Evolutionary conservation across 306 rosid species (phyloP), one percentile per base, ranked within the genome.

Genomic region (Vigna nakashimae): DNA sequence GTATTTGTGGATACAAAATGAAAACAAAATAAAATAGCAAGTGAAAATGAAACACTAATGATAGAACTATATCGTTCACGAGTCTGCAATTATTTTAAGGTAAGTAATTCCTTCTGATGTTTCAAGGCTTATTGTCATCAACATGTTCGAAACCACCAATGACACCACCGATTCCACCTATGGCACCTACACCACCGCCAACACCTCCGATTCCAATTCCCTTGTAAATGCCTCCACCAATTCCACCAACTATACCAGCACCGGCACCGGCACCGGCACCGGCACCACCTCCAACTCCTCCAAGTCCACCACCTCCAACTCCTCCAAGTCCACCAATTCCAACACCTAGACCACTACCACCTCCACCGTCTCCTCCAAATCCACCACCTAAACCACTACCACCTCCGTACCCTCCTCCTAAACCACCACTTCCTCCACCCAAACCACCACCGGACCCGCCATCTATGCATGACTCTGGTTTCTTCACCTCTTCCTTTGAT

Each of bases 381-480:
- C 81, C 84, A 49, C 84, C 79, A 3, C 83, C 84, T 62, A 80
- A 15, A 65, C 83, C 79, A 30, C 62, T 24, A 60, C 73, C 83
- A n/a, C 45, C 56, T 4, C 82, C 82, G 2, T 30, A 62, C 1
- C 80, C 88, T 4, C 85, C 81, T 10, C 81, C 81, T 52, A 53
- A 17, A 17, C 48, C 80, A 0, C 24, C 24, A 0, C 50, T 34
- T 6, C 30, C 58, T 5, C 79, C 79, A 10, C 78, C 65, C 2
- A 70, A 75, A 0, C 40, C 81, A 1, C 78, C 78, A 6, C 28
- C 53, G 0, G 7, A n/a, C 5, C 79, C 83, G 10, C 57, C 59
- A 16, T 83, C 89, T 22, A 64, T 51, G 59, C 83, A 83, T 69
- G 82, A 70, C 66, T 75, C 87, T 2, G 89, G 87, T 52, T 70